Percentiles rank a stretch among this genome's conserved stretches.
Evolutionary conservation across 2,329 filamentous ascomycete genomes (phyloP).

Genomic region (Monosporascus sp.): DNA sequence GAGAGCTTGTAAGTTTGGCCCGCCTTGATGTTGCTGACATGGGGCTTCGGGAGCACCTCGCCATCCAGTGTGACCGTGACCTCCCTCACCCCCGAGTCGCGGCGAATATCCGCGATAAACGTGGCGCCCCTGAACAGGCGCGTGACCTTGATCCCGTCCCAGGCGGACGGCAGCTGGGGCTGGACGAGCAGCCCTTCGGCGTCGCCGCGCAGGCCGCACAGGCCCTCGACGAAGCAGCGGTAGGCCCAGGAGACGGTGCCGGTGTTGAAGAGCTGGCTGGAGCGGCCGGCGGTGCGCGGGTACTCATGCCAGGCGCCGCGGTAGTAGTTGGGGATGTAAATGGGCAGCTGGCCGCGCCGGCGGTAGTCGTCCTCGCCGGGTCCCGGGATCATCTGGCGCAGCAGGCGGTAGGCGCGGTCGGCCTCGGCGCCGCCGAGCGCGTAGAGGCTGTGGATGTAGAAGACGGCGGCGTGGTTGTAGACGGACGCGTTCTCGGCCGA

Average conservation of each 20-base stretch:
- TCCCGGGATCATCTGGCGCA: slow-evolving; percentile 51
- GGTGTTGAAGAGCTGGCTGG: slow-evolving; percentile 55
- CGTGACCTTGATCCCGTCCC: slow-evolving; percentile 42
- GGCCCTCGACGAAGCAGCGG: slow-evolving; percentile 48
- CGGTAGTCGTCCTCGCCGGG: slow-evolving; percentile 45
- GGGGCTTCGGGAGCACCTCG: slow-evolving; percentile 31
- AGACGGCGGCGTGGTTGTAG: slow-evolving; percentile 53
- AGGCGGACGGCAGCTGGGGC: slow-evolving; percentile 47
- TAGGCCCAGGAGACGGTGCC: slow-evolving; percentile 55
- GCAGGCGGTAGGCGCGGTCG: slow-evolving; percentile 45
- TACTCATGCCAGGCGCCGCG: slow-evolving; percentile 44
- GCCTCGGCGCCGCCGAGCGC: slow-evolving; percentile 36
- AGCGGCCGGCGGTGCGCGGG: slow-evolving; percentile 49
- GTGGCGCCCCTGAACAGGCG: slow-evolving; percentile 47
- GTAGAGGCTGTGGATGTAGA: slow-evolving; percentile 52
- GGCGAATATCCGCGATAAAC: slow-evolving; percentile 41
- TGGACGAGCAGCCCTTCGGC: slow-evolving; percentile 39
- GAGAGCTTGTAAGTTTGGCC: slow-evolving; percentile 41
- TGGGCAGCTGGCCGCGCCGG: slow-evolving; percentile 50
- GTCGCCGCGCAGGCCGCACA: slow-evolving; percentile 49
- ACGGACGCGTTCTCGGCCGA: slow-evolving; percentile 55
- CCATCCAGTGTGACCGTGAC: slow-evolving; percentile 36
- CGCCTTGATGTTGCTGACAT: slow-evolving; percentile 36
- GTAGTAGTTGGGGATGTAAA: slow-evolving; percentile 57
- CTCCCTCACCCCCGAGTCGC: slow-evolving; percentile 31